Evolutionary conservation across 495 filamentous ascomycete genomes (phyloP).

Genomic region (Cercophora sp.): DNA sequence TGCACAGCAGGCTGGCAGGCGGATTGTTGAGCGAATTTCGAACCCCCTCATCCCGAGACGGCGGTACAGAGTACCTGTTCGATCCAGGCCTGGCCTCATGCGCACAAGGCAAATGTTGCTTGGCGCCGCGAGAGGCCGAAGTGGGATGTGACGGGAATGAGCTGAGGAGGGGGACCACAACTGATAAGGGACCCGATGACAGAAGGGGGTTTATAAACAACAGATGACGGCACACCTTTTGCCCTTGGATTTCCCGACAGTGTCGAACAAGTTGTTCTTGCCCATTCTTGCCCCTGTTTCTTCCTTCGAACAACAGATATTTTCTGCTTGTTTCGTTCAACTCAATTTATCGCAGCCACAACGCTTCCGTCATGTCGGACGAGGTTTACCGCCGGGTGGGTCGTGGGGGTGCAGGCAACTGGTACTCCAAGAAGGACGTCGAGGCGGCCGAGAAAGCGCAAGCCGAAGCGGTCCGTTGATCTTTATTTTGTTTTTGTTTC

Average conservation of each 20-base stretch:
- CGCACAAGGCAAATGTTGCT: too few species aligned
- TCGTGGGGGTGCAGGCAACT: slow-evolving; percentile 63
- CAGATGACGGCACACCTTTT: too few species aligned
- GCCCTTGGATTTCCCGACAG: background rate
- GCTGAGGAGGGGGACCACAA: background rate
- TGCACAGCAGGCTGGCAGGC: background rate
- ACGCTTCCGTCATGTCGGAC: too few species aligned
- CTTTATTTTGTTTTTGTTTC: background rate
- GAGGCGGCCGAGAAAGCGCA: slow-evolving; percentile 39
- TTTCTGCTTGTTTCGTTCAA: too few species aligned
- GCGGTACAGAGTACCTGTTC: background rate
- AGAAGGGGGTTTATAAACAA: background rate
- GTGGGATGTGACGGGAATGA: background rate
- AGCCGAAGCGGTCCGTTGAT: slow-evolving; percentile 22
- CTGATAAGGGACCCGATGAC: slow-evolving; percentile 2
- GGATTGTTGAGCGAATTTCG: slow-evolving; percentile 1
- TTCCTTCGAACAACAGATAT: too few species aligned
- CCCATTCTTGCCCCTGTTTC: too few species aligned
- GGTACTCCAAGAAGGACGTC: slow-evolving; percentile 50
- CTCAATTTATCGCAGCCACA: too few species aligned
- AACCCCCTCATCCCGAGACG: background rate
- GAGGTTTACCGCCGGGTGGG: slow-evolving; percentile 29
- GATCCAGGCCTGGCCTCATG: too few species aligned
- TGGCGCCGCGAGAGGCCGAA: background rate
- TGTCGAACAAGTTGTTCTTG: background rate